Evolutionary conservation across 2,329 filamentous ascomycete genomes (phyloP).

Genomic region (Fusarium pseudoanthophilum): DNA sequence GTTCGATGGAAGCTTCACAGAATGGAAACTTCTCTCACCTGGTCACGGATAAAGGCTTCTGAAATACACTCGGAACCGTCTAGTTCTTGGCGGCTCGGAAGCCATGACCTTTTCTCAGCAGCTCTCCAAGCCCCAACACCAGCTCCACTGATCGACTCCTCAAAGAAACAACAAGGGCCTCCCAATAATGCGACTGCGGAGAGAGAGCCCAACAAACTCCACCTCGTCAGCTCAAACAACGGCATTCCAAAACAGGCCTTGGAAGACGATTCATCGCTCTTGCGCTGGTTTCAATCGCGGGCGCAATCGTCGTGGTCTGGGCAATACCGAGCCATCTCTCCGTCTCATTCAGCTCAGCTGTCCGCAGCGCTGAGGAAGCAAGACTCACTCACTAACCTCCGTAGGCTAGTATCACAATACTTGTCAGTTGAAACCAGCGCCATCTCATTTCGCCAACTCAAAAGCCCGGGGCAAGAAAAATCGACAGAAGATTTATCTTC

Average conservation of each 20-base stretch:
- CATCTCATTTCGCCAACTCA: conserved; percentile 25
- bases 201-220: conserved; percentile 20
- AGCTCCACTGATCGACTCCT: conserved; percentile 23
- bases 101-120: conserved; percentile 56
- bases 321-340: neutral
- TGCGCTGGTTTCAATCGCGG: conserved; percentile 52
- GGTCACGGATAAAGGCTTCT: conserved; percentile 42
- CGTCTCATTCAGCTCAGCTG: conserved; percentile 27
- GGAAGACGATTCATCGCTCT: conserved; percentile 46
- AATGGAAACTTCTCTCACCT: conserved; percentile 46
- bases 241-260: conserved; percentile 28
- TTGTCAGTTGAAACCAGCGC: conserved; percentile 40
- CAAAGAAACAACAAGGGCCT: conserved; percentile 15
- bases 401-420: conserved; percentile 47
- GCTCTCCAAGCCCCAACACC: conserved; percentile 47
- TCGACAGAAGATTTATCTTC: conserved; percentile 23
- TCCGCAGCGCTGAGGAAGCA: conserved; percentile 35
- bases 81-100: conserved; percentile 53
- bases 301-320: conserved; percentile 23
- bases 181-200: conserved; percentile 8
- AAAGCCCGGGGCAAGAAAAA: neutral
- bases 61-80: conserved; percentile 39
- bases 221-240: conserved; percentile 36
- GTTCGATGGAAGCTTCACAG: conserved; percentile 43
- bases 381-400: conserved; percentile 44